Percentiles rank a stretch among this genome's conserved stretches.
phyloP scores from a whole-genome alignment of 2,329 filamentous ascomycete genomes.

The Colletotrichum liriopes region DNA sequence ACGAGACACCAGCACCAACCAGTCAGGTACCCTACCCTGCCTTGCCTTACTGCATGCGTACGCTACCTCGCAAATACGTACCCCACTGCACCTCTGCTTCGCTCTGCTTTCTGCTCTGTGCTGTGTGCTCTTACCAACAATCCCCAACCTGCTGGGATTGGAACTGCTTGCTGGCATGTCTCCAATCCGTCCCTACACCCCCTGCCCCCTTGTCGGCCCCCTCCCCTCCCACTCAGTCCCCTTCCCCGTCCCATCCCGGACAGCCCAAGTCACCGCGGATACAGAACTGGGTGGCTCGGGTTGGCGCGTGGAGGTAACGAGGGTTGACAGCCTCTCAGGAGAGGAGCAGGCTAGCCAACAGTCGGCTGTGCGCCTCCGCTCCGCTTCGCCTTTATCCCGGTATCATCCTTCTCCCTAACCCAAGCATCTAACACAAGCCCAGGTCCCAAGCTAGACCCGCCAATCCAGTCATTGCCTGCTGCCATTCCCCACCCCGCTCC shows the following conservation, averaged over 20 bases:
- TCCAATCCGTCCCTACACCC: slow-evolving; percentile 26
- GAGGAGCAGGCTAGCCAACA: slow-evolving; percentile 42
- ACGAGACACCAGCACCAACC: slow-evolving; percentile 10
- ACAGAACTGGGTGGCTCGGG: slow-evolving; percentile 38
- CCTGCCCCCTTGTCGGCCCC: slow-evolving; percentile 26
- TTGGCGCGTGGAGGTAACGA: slow-evolving; percentile 37
- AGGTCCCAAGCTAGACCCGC: slow-evolving; percentile 42
- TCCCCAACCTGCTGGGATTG: slow-evolving; percentile 29
- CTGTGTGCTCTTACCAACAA: slow-evolving; percentile 19
- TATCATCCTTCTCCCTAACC: slow-evolving; percentile 43
- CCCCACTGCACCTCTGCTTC: slow-evolving; percentile 2
- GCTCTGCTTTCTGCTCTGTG: neutral
- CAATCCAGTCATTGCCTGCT: slow-evolving; percentile 29
- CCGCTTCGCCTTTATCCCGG: slow-evolving; percentile 44
- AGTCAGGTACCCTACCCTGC: slow-evolving; percentile 16
- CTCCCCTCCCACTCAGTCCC: slow-evolving; percentile 20
- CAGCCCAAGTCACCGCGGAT: slow-evolving; percentile 37
- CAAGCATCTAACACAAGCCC: slow-evolving; percentile 42
- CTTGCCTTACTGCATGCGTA: slow-evolving; percentile 22
- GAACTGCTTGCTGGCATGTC: slow-evolving; percentile 27
- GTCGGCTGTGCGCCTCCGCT: slow-evolving; percentile 43
- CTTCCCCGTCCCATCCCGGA: slow-evolving; percentile 35
- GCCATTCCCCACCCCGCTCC: slow-evolving; percentile 31
- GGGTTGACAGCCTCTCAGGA: slow-evolving; percentile 40
- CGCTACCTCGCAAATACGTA: slow-evolving; percentile 13